Evolutionary conservation across 2,329 filamentous ascomycete species (phyloP).

Genomic region (Fusarium sarcochroum): DNA sequence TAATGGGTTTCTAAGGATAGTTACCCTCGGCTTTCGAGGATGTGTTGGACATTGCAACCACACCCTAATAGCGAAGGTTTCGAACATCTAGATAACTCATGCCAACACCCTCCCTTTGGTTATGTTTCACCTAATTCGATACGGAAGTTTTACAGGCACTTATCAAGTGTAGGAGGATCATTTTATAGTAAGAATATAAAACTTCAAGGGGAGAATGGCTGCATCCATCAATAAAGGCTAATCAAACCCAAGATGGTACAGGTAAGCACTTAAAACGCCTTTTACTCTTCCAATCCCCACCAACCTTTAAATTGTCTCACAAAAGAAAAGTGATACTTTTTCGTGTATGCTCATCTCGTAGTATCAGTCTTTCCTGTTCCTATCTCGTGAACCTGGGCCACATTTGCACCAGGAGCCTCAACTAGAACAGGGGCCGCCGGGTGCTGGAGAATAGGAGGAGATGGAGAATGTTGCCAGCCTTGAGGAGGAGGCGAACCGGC

Average conservation of each 20-base stretch:
- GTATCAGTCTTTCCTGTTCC: constrained; percentile 1
- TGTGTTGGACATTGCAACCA: background rate
- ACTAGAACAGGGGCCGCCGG: background rate
- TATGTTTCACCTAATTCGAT: too few relatives aligned
- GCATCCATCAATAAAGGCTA: constrained; percentile 2
- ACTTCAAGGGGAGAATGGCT: background rate
- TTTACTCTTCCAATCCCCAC: constrained; percentile 1
- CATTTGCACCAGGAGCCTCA: constrained; percentile 24
- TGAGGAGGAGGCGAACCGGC: constrained; percentile 10
- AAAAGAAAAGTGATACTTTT: background rate
- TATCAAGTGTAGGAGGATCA: background rate
- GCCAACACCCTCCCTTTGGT: too few relatives aligned
- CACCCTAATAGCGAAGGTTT: too few relatives aligned
- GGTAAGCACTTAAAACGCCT: constrained; percentile 27
- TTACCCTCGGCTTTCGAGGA: too few relatives aligned
- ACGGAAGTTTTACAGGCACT: too few relatives aligned
- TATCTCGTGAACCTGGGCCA: constrained; percentile 24
- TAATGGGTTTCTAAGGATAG: too few relatives aligned
- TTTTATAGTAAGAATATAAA: background rate
- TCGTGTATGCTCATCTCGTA: constrained; percentile 6
- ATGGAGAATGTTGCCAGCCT: constrained; percentile 21
- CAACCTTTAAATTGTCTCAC: background rate
- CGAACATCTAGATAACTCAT: background rate
- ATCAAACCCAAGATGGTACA: background rate
- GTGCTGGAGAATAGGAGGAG: constrained; percentile 2